These are phyloP conservation scores for Colletotrichum orbiculare DNA, from an alignment of 2,329 filamentous ascomycete genomes.

Conservation along the genomic window DNA sequence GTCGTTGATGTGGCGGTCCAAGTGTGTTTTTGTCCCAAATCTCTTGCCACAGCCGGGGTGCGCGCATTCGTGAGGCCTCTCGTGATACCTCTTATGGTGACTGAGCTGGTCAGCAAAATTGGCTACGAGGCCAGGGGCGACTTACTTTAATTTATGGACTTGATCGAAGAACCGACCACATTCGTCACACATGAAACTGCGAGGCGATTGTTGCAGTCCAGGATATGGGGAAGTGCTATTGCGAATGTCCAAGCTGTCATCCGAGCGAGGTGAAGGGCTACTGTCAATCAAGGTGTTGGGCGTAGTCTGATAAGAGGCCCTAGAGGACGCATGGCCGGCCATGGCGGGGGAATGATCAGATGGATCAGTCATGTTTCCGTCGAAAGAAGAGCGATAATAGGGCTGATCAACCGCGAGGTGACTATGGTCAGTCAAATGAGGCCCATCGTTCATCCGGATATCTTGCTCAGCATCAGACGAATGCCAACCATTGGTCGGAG, in stretches of 20 bases:
- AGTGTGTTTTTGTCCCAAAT: slow-evolving; percentile 71
- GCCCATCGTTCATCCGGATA: slow-evolving; percentile 16
- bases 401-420: slow-evolving; percentile 30
- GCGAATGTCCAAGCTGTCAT: slow-evolving; percentile 49
- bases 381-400: slow-evolving; percentile 34
- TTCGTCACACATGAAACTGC: slow-evolving; percentile 52
- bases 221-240: slow-evolving; percentile 50
- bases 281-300: slow-evolving; percentile 57
- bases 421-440: slow-evolving; percentile 13
- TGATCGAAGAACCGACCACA: slow-evolving; percentile 64
- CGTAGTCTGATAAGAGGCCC: slow-evolving; percentile 55
- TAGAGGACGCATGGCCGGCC: slow-evolving; percentile 51
- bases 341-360: slow-evolving; percentile 57
- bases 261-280: slow-evolving; percentile 54
- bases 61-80: slow-evolving; percentile 67
- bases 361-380: slow-evolving; percentile 42
- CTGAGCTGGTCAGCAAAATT: slow-evolving; percentile 47
- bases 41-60: slow-evolving; percentile 64
- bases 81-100: slow-evolving; percentile 71
- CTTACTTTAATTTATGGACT: slow-evolving; percentile 69
- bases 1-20: slow-evolving; percentile 72
- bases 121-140: slow-evolving; percentile 20
- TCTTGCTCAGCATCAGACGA: background rate
- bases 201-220: slow-evolving; percentile 39
- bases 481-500: slow-evolving; percentile 3